phyloP scores from a whole-genome alignment of 352 stramenopile species.

The Phytophthora cactorum region DNA sequence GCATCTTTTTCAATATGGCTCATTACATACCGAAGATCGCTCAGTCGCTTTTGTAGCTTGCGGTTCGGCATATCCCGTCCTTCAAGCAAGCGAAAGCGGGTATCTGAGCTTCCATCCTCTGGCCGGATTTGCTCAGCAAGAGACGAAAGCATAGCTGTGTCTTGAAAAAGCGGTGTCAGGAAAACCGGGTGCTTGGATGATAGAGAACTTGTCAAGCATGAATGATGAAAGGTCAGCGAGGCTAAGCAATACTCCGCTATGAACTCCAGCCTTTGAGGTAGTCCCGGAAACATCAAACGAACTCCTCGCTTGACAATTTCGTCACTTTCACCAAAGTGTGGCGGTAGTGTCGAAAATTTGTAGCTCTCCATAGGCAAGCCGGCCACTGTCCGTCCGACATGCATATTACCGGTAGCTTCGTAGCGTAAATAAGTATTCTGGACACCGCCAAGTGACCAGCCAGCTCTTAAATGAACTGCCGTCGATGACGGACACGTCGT shows the following conservation, averaged over 20 bases:
- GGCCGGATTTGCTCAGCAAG: too few species aligned
- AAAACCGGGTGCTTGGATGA: constrained; percentile 6
- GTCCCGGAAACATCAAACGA: constrained; percentile 12
- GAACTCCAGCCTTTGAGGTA: constrained; percentile 10
- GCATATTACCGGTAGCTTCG: background rate
- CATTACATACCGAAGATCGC: constrained; percentile 13
- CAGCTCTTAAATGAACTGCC: background rate
- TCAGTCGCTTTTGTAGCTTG: constrained; percentile 18
- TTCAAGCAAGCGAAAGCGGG: constrained; percentile 2
- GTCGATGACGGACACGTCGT: background rate
- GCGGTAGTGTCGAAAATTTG: background rate
- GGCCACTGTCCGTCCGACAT: background rate
- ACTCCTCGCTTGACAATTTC: background rate
- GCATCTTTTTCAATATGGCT: background rate
- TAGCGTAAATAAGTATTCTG: background rate
- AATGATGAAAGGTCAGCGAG: background rate
- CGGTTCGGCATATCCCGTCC: constrained; percentile 7
- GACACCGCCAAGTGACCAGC: background rate
- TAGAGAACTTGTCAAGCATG: background rate
- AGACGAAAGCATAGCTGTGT: too few species aligned
- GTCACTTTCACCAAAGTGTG: background rate
- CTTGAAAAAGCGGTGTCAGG: too few species aligned
- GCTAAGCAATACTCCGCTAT: constrained; percentile 14
- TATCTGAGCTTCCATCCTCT: background rate
- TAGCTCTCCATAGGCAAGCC: background rate